Evolutionary conservation across 2,329 filamentous ascomycete species (phyloP).

Genomic region (Nemania serpens): DNA sequence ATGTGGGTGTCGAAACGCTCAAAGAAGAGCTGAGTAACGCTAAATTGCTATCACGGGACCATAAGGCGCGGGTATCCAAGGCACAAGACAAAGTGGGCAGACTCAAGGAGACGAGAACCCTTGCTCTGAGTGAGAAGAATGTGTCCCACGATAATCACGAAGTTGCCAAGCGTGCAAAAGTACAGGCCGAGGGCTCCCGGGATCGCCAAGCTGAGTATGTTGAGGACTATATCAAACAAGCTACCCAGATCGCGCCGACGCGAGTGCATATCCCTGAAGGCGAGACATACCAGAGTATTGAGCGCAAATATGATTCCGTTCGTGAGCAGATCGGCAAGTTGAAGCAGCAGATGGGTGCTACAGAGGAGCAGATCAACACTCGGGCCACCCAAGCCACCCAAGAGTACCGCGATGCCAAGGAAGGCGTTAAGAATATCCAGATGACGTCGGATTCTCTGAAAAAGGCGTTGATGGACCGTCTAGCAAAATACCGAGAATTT

Average conservation of each 20-base stretch:
- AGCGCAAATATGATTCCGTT: constrained; percentile 60
- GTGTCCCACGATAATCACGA: constrained; percentile 57
- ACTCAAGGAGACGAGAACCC: constrained; percentile 53
- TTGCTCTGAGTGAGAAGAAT: constrained; percentile 67
- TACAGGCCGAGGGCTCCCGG: constrained; percentile 51
- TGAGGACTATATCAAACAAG: constrained; percentile 58
- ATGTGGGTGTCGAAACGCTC: constrained; percentile 47
- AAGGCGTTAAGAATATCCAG: constrained; percentile 51
- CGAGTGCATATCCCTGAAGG: constrained; percentile 67
- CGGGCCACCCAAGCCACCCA: constrained; percentile 48
- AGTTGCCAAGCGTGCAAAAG: constrained; percentile 52
- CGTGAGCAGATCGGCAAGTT: constrained; percentile 62
- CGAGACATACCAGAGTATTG: constrained; percentile 63
- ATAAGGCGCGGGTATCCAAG: constrained; percentile 58
- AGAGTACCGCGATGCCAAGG: constrained; percentile 47
- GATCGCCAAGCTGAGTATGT: constrained; percentile 55
- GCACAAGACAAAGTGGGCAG: constrained; percentile 57
- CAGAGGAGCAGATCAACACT: constrained; percentile 66
- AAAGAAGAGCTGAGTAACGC: constrained; percentile 44
- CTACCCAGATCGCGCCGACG: constrained; percentile 54
- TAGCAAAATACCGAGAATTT: constrained; percentile 79
- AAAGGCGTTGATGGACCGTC: constrained; percentile 68
- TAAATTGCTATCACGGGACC: constrained; percentile 44
- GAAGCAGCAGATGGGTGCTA: constrained; percentile 62
- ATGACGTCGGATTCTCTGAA: constrained; percentile 52